Evolutionary conservation across 805 yeast species (phyloP).

Genomic region (Saccharomycopsis sp.): DNA sequence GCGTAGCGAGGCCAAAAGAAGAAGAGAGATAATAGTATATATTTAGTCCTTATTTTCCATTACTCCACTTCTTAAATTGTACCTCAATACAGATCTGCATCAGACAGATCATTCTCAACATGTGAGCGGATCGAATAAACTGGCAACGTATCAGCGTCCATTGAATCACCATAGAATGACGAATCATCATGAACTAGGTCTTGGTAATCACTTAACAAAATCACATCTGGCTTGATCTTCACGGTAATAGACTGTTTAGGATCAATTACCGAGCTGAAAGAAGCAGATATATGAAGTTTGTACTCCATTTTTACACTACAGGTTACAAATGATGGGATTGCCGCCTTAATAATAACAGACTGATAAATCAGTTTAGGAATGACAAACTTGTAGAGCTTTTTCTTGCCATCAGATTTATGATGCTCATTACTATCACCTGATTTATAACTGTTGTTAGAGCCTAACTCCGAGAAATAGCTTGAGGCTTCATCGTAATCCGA

Average conservation of each 20-base stretch:
- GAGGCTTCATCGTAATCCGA: not conserved
- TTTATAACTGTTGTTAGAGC: not conserved
- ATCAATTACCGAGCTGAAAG: slow-evolving; percentile 7
- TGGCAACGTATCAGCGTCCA: not conserved
- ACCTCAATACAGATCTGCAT: not conserved
- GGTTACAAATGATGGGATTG: slow-evolving; percentile 16
- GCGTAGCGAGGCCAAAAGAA: too few species aligned
- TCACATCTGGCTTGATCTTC: slow-evolving; percentile 11
- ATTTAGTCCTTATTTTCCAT: too few species aligned
- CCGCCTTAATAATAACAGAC: not conserved
- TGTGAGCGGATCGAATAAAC: not conserved
- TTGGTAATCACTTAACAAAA: slow-evolving; percentile 15
- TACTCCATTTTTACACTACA: slow-evolving; percentile 18
- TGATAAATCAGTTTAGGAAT: slow-evolving; percentile 1
- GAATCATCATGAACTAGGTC: not conserved
- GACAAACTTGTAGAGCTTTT: not conserved
- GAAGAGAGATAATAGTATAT: too few species aligned
- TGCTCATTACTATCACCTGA: not conserved
- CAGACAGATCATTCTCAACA: not conserved
- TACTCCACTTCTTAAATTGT: too few species aligned
- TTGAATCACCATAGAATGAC: not conserved
- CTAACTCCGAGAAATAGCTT: not conserved
- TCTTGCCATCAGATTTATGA: not conserved
- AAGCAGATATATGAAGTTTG: slow-evolving; percentile 14
- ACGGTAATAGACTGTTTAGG: slow-evolving; percentile 11